Conservation (phyloP, 225 moss, liverwort and hornwort genomes). For the Pseudisothecium myosuroides region DNA sequence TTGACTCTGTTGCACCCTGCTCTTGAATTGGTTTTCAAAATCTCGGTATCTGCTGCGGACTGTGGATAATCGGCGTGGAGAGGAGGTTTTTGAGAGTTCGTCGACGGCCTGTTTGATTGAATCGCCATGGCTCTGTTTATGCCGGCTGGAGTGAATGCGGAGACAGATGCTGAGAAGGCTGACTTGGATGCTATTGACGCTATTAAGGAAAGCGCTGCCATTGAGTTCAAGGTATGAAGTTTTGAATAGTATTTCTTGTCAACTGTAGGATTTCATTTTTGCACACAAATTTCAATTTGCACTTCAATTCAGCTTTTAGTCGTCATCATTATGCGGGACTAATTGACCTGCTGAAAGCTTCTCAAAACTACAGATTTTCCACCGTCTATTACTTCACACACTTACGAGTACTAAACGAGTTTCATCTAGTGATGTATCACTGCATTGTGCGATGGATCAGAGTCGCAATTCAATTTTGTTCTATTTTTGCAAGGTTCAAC, state of each 20-base stretch:
- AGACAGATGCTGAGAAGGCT: slow-evolving; percentile 78
- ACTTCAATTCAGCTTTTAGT: not conserved
- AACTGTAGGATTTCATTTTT: not conserved
- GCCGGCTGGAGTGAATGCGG: slow-evolving; percentile 50
- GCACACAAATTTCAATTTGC: not conserved
- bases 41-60: not conserved
- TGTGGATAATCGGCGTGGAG: not conserved
- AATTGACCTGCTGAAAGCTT: not conserved
- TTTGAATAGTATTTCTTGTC: not conserved
- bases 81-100: not conserved
- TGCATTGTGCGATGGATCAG: not conserved
- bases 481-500: not conserved
- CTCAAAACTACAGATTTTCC: not conserved
- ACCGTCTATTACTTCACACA: not conserved
- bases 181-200: slow-evolving; percentile 75
- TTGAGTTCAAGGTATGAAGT: slow-evolving; percentile 62
- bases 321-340: not conserved
- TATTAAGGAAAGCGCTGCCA: slow-evolving; percentile 63
- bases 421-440: not conserved
- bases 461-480: not conserved
- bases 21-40: not conserved
- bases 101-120: not conserved
- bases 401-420: not conserved
- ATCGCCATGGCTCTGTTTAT: slow-evolving; percentile 76
- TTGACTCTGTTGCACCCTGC: not conserved